Evolutionary conservation across 345 rosid genomes (phyloP).

Genomic region (Eutrema heterophyllum): DNA sequence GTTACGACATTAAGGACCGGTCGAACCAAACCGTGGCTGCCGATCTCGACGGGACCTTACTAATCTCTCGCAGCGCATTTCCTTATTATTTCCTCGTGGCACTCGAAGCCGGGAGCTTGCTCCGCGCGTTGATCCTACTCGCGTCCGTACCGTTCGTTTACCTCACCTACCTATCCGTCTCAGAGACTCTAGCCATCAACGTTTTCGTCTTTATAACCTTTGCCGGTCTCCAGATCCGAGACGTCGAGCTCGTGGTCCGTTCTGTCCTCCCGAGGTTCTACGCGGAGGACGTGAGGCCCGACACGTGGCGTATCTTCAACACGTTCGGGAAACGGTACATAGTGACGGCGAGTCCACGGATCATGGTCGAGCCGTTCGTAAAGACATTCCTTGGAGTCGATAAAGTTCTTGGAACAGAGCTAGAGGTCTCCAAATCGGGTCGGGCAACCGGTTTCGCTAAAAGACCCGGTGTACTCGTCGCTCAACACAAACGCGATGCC

Average conservation of each 20-base stretch:
- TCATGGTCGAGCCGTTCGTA: slow-evolving; percentile 86
- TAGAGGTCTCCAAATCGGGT: slow-evolving; percentile 65
- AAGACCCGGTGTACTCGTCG: slow-evolving; percentile 66
- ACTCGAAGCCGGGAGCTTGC: slow-evolving; percentile 78
- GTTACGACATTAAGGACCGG: slow-evolving; percentile 51
- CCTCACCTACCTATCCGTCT: slow-evolving; percentile 48
- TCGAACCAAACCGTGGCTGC: slow-evolving; percentile 76
- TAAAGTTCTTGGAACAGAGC: slow-evolving; percentile 78
- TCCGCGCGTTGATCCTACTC: slow-evolving; percentile 59
- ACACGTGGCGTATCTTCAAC: slow-evolving; percentile 73
- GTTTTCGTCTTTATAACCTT: slow-evolving; percentile 62
- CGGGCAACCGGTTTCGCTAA: slow-evolving; percentile 72
- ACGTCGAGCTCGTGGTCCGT: slow-evolving; percentile 72
- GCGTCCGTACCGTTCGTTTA: slow-evolving; percentile 70
- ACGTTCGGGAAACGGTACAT: slow-evolving; percentile 72
- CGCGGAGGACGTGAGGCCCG: slow-evolving; percentile 84
- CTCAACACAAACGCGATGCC: slow-evolving; percentile 59
- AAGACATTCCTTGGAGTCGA: slow-evolving; percentile 68
- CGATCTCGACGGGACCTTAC: slow-evolving; percentile 80
- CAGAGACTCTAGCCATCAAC: slow-evolving; percentile 65
- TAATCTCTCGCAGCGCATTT: slow-evolving; percentile 70
- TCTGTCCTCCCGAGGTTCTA: slow-evolving; percentile 82
- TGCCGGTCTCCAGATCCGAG: slow-evolving; percentile 58
- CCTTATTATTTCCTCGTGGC: slow-evolving; percentile 88
- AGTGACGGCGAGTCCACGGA: slow-evolving; percentile 70